Evolutionary conservation across 345 rosid genomes (phyloP).

Genomic region (Leavenworthia alabamica): DNA sequence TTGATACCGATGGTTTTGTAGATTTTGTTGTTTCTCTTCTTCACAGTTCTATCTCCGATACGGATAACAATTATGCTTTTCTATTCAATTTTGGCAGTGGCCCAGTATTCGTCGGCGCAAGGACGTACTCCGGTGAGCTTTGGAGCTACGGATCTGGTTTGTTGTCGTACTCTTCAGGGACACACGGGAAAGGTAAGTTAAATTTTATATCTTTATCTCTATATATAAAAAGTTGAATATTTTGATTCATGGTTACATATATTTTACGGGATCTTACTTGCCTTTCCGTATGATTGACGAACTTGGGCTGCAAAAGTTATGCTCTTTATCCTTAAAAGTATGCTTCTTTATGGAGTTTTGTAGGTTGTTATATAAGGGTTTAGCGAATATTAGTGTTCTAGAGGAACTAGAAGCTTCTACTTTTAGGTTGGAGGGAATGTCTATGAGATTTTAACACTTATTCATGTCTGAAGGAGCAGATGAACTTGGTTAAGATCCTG

Average conservation of each 20-base stretch:
- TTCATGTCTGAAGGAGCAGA: background rate
- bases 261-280: background rate
- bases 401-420: background rate
- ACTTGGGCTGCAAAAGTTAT: background rate
- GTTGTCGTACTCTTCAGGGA: constrained; percentile 92
- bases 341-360: constrained; percentile 1
- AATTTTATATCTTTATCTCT: background rate
- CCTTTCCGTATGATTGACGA: background rate
- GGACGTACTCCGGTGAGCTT: constrained; percentile 64
- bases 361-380: background rate
- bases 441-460: background rate
- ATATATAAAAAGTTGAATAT: background rate
- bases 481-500: background rate
- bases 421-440: background rate
- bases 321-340: background rate
- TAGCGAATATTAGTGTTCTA: background rate
- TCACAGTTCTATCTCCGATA: background rate
- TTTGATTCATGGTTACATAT: background rate
- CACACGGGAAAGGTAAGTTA: constrained; percentile 79
- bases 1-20: constrained; percentile 53
- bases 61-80: too few species aligned
- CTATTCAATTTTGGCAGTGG: constrained; percentile 43
- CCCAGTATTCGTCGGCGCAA: constrained; percentile 57
- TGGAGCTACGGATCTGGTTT: constrained; percentile 87
- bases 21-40: background rate